Evolutionary conservation across 805 yeast genomes (phyloP), one percentile per base, ranked within the genome.

Genomic region (Yamadazyma endophytica): DNA sequence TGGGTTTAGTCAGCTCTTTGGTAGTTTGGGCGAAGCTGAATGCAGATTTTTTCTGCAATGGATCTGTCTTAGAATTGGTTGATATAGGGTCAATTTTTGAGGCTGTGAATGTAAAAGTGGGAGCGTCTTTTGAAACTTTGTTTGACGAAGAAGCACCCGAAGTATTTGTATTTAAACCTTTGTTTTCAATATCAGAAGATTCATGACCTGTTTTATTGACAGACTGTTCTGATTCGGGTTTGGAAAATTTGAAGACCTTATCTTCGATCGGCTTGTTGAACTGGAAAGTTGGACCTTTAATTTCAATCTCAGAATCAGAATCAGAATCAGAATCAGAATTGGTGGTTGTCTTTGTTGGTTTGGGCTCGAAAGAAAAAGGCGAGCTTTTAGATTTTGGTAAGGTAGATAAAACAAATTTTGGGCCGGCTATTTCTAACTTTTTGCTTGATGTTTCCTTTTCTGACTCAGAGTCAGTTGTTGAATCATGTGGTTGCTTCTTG

Each of bases 151-250:
- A n/a, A n/a, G 94, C 86, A 4, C 96, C 97, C 7, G 88, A 82
- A 50, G 82, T 88, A 9, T 84, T 71, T 51, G 58, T 86, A 25
- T 89, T 84, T 66, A 75, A 90, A 52, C 87, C 89, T 64, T 58
- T 85, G 29, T 92, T 85, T 61, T 70, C 82, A n/a, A n/a, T n/a
- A n/a, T n/a, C 9, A 5, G 23, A 25, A 18, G 31, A 14, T 21
- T 20, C 17, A 6, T 14, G 21, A n/a, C 18, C 21, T 17, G 6
- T 8, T 7, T 16, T n/a, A 5, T 15, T 11, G 9, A 27, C 17
- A n/a, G 21, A 17, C 8, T 9, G 21, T 17, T n/a, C 19, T 2
- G 33, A 21, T 29, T 24, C 15, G 1, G 29, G 33, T n/a, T n/a
- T 32, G 19, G 21, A 13, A 12, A 50, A 39, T 31, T 50, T 48